Conservation (phyloP, 768 basidiomycete genomes). For the Rhodotorula kratochvilovae region DNA sequence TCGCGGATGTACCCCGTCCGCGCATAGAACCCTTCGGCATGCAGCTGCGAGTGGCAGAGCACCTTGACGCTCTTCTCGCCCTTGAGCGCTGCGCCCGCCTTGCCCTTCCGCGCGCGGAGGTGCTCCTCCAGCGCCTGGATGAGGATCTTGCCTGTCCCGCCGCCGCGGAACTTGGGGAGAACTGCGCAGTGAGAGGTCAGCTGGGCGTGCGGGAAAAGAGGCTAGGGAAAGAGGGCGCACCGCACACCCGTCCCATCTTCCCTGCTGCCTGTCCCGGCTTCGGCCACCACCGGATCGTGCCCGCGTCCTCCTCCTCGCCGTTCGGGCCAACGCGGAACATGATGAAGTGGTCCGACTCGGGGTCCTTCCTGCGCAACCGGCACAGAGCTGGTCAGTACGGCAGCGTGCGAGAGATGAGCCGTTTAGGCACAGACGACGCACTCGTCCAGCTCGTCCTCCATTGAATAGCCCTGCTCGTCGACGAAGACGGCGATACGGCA, state of each 20-base stretch:
- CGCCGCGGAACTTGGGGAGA: constrained; percentile 10
- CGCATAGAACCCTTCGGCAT: constrained; percentile 13
- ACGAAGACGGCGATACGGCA: constrained; percentile 30
- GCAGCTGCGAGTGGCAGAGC: constrained; percentile 12
- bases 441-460: constrained; percentile 38
- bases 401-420: not conserved
- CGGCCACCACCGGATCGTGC: constrained; percentile 33
- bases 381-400: not conserved
- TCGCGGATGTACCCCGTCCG: constrained; percentile 16
- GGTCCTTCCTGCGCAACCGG: constrained; percentile 22
- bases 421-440: not conserved
- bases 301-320: constrained; percentile 10
- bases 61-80: not conserved
- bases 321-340: not conserved
- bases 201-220: not conserved
- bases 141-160: constrained; percentile 10
- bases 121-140: constrained; percentile 17
- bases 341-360: constrained; percentile 22
- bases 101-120: constrained; percentile 3
- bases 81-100: not conserved
- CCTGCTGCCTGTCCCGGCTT: constrained; percentile 6
- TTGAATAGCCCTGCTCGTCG: constrained; percentile 28
- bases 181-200: not conserved
- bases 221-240: not conserved
- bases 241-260: constrained; percentile 22